These are phyloP conservation scores for Boletus vinaceobasis DNA, from an alignment of 768 basidiomycete species.

Conservation along the genomic window DNA sequence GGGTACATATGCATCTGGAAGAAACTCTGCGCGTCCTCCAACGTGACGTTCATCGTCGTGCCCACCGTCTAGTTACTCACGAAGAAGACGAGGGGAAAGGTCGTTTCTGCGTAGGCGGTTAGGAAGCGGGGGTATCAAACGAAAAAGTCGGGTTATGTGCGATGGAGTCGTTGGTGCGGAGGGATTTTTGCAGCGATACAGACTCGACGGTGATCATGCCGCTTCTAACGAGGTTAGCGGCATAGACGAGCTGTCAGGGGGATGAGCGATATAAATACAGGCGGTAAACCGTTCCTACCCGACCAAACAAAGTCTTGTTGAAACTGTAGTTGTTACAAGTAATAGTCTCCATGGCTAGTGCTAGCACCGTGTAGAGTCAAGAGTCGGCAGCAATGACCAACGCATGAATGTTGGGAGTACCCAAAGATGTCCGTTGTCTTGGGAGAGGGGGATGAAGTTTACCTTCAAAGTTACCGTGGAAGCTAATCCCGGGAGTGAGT, in stretches of 20 bases:
- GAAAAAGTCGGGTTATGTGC: slow-evolving; percentile 22
- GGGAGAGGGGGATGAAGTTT: background rate
- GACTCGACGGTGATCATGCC: slow-evolving; percentile 22
- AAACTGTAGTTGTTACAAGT: slow-evolving; percentile 23
- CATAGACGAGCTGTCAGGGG: slow-evolving; percentile 9
- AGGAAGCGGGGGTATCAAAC: slow-evolving; percentile 21
- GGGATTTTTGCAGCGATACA: slow-evolving; percentile 16
- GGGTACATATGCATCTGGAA: slow-evolving; percentile 17
- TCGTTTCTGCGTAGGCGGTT: slow-evolving; percentile 23
- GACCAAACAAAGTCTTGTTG: slow-evolving; percentile 24
- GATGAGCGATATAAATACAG: background rate
- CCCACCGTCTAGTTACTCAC: slow-evolving; percentile 12
- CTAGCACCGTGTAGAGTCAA: slow-evolving; percentile 20
- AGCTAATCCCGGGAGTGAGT: slow-evolving; percentile 19
- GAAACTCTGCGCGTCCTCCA: slow-evolving; percentile 20
- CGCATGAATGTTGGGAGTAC: background rate
- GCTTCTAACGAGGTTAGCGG: slow-evolving; percentile 19
- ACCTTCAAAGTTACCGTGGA: slow-evolving; percentile 26
- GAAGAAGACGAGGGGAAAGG: slow-evolving; percentile 26
- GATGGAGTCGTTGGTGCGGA: slow-evolving; percentile 27
- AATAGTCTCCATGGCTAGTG: slow-evolving; percentile 23
- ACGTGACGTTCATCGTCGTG: slow-evolving; percentile 13
- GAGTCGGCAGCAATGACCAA: background rate
- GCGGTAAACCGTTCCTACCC: background rate
- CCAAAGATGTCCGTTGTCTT: background rate